phyloP scores from a whole-genome alignment of 352 stramenopile genomes.

The Thalassiosira exigua region DNA sequence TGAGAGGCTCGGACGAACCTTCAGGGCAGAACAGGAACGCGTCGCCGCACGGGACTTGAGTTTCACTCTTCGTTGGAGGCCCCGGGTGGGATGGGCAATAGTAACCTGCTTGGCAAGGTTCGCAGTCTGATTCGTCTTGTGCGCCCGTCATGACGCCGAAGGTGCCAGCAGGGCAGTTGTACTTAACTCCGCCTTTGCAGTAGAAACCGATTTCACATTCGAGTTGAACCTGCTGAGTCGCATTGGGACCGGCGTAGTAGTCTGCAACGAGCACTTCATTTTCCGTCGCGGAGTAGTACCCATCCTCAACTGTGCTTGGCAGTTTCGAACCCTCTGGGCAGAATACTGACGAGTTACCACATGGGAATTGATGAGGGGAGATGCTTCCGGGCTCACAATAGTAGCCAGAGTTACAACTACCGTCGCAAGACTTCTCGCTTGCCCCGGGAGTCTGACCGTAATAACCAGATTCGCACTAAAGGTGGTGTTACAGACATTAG shows the following conservation, averaged over 20 bases:
- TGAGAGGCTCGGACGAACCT: constrained; percentile 39
- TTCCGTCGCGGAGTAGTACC: constrained; percentile 48
- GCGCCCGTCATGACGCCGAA: constrained; percentile 37
- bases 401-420: constrained; percentile 36
- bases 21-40: constrained; percentile 37
- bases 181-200: constrained; percentile 49
- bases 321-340: constrained; percentile 33
- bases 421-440: constrained; percentile 21
- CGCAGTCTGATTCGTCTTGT: constrained; percentile 29
- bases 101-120: constrained; percentile 36
- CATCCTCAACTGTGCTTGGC: constrained; percentile 28
- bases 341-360: constrained; percentile 47
- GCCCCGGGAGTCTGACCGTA: constrained; percentile 29
- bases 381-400: constrained; percentile 37
- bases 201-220: constrained; percentile 54
- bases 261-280: constrained; percentile 19
- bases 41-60: constrained; percentile 33
- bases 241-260: constrained; percentile 39
- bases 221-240: constrained; percentile 42
- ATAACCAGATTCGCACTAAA: constrained; percentile 26
- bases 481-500: too few relatives aligned
- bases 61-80: constrained; percentile 43
- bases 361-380: constrained; percentile 35
- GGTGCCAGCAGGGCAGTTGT: constrained; percentile 48
- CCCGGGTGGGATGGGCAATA: constrained; percentile 51